Evolutionary conservation across 2,329 filamentous ascomycete genomes (phyloP), one percentile per base, ranked within the genome.

Genomic region (Rhynchosporium agropyri): DNA sequence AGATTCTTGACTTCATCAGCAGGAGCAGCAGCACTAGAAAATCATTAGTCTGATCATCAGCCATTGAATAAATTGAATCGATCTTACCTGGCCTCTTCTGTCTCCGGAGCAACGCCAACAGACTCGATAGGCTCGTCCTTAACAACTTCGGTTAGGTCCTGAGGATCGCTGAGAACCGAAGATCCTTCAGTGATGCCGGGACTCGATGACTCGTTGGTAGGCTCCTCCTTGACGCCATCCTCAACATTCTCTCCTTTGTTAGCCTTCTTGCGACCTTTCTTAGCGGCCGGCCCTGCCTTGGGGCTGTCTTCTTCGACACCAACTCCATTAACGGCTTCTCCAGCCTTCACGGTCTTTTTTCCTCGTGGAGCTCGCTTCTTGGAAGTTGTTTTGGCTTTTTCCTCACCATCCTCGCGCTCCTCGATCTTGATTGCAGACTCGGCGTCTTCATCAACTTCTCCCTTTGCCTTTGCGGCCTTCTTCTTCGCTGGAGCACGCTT

Each of bases 391-490:
- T 70, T 54, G 29, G 61, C 40, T 4, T 65, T 56, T 12, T 63
- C 54, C 1, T 63, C 67, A 15, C 64, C 60, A n/a, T 65, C 65
- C 33, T 69, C 67, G 5, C 69, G 63, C 55, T 65, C 65, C 33
- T 69, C 67, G 5, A 69, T 64, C 55, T 72, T 68, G 28, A 70
- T 68, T 20, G 46, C 57, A 28, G 29, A 46, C 65, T 78, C 51
- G 15, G 29, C 48, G 9, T 54, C 36, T 20, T 54, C 51, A 10
- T 40, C 51, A 54, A n/a, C 9, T 38, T 28, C 51, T 28, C n/a
- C 79, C 70, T 79, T 79, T 10, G 62, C 67, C 70, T 79, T 79
- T 10, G 62, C 67, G 10, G 64, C 61, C 53, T 66, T 50, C 55
- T 74, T 75, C 65, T 63, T 70, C 26, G 67, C 49, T 48, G 63